Base-by-base conservation (phyloP, 345 rosid genomes). In the Brassica cretica region DNA sequence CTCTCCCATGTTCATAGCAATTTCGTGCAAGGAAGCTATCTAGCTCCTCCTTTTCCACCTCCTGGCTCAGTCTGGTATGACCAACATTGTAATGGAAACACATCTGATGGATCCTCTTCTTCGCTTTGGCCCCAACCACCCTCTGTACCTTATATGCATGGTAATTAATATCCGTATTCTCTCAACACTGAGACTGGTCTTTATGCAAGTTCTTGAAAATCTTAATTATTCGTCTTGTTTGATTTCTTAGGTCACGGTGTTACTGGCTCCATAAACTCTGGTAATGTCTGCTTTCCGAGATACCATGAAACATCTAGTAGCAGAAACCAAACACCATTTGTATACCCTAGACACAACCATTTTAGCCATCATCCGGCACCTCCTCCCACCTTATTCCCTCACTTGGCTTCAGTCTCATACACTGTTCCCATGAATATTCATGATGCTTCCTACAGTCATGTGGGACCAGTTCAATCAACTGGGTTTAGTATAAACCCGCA, bases 51-150 rank as follows among this genome's bases (percentile, higher is more conserved):
- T 59, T 84, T 83, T 77, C 90, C 77, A 75, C 90, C 83, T 37
- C 77, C 82, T 51, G 84, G 69, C 72, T 71, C 86, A 16, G 67
- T 78, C 46, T 83, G 91, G 85, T 70, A 80, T 76, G 91, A 88
- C 46, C 93, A 90, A 68, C 49, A 79, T 35, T 78, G 76, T 70
- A 80, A 74, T 78, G 77, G 86, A 56, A 46, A 18, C 72, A 53
- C 75, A 62, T 74, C 62, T 79, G 89, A 87, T 78, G 86, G 88
- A 56, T 81, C 88, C 60, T 72, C 88, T 78, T 72, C 85, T 78
- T 73, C 84, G 30, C 77, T 76, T 70, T 93, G 97, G 97, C 82
- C 83, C 69, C 94, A 85, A 64, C 80, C 83, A 64, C 84, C 87
- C 8, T 46, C 74, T 64, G 62, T 83, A 74, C 89, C 92, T 78